Conservation (phyloP, 2,329 filamentous ascomycete genomes). For the Xylaria sp. region DNA sequence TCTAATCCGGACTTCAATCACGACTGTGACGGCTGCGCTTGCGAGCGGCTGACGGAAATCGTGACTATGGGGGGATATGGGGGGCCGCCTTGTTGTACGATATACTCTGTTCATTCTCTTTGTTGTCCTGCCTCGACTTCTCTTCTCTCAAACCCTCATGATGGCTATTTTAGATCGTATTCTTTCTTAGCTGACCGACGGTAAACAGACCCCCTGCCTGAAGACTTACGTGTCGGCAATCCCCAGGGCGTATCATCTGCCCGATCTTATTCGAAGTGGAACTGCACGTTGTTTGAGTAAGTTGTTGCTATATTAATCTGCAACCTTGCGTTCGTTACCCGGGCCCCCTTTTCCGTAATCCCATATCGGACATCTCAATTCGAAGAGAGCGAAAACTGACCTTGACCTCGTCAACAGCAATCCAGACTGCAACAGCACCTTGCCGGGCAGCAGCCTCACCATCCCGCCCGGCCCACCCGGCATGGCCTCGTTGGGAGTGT, state of each 20-base stretch:
- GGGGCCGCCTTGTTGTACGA: constrained; percentile 42
- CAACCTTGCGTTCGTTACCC: neutral
- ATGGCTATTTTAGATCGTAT: neutral
- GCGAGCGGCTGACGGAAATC: constrained; percentile 37
- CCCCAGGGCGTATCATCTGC: constrained; percentile 44
- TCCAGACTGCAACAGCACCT: constrained; percentile 31
- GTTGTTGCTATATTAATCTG: neutral
- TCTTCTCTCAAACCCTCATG: neutral
- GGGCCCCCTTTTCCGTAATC: neutral
- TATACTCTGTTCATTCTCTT: neutral
- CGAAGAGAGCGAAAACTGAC: neutral
- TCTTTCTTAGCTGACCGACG: neutral
- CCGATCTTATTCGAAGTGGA: constrained; percentile 42
- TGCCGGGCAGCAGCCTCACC: constrained; percentile 31
- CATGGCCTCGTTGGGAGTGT: constrained; percentile 28
- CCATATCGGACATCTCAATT: neutral
- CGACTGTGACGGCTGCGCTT: constrained; percentile 40
- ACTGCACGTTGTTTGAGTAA: constrained; percentile 43
- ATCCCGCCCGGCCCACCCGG: constrained; percentile 39
- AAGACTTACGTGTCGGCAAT: constrained; percentile 40
- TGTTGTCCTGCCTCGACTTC: neutral
- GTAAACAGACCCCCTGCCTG: constrained; percentile 38
- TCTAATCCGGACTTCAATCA: constrained; percentile 44
- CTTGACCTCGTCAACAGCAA: constrained; percentile 29
- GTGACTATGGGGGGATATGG: constrained; percentile 36